phyloP scores from a whole-genome alignment of 2,329 filamentous ascomycete species.

The Aspergillus unguis region DNA sequence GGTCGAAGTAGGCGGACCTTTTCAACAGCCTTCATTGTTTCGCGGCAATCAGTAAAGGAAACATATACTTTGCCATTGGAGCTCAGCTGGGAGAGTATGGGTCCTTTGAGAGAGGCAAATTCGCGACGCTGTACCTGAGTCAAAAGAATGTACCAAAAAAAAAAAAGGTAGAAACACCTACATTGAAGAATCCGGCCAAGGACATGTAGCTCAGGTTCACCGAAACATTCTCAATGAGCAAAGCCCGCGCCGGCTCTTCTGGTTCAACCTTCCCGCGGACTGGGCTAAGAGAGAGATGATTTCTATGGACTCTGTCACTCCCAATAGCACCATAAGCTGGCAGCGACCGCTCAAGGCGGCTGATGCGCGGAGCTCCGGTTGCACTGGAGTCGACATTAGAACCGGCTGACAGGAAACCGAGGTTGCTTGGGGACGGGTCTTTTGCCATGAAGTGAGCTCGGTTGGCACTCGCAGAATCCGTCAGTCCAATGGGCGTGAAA shows the following conservation, averaged over 20 bases:
- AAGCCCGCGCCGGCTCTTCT: constrained; percentile 29
- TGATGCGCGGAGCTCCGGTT: constrained; percentile 6
- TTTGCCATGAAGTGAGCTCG: constrained; percentile 12
- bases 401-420: constrained; percentile 21
- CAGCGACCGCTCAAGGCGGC: constrained; percentile 14
- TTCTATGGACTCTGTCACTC: constrained; percentile 15
- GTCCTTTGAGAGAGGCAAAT: constrained; percentile 37
- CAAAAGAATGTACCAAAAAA: background rate
- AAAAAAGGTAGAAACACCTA: constrained; percentile 23
- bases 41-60: constrained; percentile 59
- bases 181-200: constrained; percentile 40
- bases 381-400: constrained; percentile 20
- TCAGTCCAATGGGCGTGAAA: constrained; percentile 54
- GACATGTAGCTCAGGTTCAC: constrained; percentile 30
- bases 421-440: constrained; percentile 11
- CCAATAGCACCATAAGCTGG: constrained; percentile 26
- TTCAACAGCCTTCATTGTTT: constrained; percentile 52
- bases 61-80: constrained; percentile 49
- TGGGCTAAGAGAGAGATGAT: constrained; percentile 10
- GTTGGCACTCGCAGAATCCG: constrained; percentile 10
- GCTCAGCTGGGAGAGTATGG: constrained; percentile 35
- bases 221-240: constrained; percentile 34
- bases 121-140: constrained; percentile 26
- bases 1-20: constrained; percentile 45
- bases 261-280: constrained; percentile 21